Evolutionary conservation across 1,284 basidiomycete species (phyloP).

Genomic region (Rhodotorula sp.): DNA sequence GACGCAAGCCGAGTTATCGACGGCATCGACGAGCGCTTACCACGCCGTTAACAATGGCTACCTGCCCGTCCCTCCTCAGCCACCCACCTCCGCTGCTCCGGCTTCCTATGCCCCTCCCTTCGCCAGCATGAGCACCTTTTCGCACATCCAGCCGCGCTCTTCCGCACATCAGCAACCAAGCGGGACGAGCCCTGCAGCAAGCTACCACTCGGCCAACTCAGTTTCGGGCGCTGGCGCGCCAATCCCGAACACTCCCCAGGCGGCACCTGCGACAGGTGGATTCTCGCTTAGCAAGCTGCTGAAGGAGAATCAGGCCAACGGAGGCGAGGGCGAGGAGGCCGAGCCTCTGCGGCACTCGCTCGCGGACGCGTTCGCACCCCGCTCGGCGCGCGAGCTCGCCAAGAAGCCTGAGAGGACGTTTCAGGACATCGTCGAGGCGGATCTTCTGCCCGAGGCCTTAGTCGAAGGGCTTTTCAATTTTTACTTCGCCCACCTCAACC

Average conservation of each 20-base stretch:
- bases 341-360: slow-evolving; percentile 16
- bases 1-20: not conserved
- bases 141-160: not conserved
- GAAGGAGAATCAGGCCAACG: not conserved
- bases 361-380: slow-evolving; percentile 18
- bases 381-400: not conserved
- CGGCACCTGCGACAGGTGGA: slow-evolving; percentile 10
- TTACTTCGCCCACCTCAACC: slow-evolving; percentile 29
- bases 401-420: not conserved
- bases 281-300: slow-evolving; percentile 21
- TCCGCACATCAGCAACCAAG: no score
- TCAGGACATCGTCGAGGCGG: slow-evolving; percentile 12
- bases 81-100: not conserved
- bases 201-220: not conserved
- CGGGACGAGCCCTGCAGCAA: not conserved
- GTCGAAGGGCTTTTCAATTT: slow-evolving; percentile 10
- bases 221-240: not conserved
- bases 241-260: not conserved
- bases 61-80: not conserved
- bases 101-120: not conserved
- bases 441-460: slow-evolving; percentile 3
- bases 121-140: not conserved
- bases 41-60: not conserved
- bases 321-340: not conserved
- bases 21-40: not conserved